These are phyloP conservation scores for Aspergillus cejpii DNA, from an alignment of 2,329 filamentous ascomycete genomes.

Conservation along the genomic window DNA sequence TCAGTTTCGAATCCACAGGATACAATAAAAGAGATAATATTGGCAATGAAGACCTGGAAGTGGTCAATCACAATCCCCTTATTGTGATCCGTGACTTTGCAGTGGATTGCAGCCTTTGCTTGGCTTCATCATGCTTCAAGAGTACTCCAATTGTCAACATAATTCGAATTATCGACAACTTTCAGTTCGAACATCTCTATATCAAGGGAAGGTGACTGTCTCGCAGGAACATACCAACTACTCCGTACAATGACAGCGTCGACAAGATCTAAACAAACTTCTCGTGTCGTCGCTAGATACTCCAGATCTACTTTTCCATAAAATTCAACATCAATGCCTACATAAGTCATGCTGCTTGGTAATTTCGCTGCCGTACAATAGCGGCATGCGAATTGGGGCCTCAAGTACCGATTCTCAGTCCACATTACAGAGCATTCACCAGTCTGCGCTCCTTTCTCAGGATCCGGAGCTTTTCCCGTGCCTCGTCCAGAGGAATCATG, in stretches of 20 bases:
- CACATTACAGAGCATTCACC: constrained; percentile 35
- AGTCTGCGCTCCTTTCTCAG: constrained; percentile 43
- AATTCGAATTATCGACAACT: too few species aligned
- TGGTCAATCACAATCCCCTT: too few species aligned
- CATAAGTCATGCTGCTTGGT: not conserved
- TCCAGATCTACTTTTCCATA: not conserved
- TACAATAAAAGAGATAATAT: not conserved
- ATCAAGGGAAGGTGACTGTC: too few species aligned
- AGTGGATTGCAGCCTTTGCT: too few species aligned
- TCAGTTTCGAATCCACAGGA: too few species aligned
- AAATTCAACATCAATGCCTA: constrained; percentile 3
- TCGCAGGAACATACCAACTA: too few species aligned
- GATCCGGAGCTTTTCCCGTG: constrained; percentile 47
- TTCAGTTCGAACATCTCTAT: too few species aligned
- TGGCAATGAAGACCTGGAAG: not conserved
- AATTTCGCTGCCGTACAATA: not conserved
- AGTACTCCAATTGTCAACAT: too few species aligned
- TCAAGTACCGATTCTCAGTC: not conserved
- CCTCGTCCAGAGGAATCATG: constrained; percentile 55
- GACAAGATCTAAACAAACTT: too few species aligned
- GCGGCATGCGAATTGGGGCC: constrained; percentile 10
- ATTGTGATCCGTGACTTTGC: too few species aligned
- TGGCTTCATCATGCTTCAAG: too few species aligned
- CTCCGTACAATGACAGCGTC: too few species aligned
- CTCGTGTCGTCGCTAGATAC: constrained; percentile 4